Evolutionary conservation across 176 grass and related monocot genomes (phyloP).

Genomic region (Rhipidocladum racemiflorum): DNA sequence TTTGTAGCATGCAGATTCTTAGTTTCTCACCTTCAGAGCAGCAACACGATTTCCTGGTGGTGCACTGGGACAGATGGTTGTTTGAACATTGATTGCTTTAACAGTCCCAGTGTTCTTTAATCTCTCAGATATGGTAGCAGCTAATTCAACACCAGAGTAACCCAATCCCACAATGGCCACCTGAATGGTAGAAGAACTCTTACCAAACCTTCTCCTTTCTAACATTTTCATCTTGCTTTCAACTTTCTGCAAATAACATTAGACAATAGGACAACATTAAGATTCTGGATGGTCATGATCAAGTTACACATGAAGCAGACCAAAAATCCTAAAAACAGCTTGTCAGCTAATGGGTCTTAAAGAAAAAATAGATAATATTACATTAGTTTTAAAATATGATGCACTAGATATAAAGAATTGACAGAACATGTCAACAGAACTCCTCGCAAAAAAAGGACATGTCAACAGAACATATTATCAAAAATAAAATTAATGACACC

Average conservation of each 20-base stretch:
- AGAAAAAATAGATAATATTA: neutral
- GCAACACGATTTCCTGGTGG: constrained; percentile 81
- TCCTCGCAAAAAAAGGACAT: neutral
- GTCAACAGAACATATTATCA: neutral
- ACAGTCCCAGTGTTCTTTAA: constrained; percentile 76
- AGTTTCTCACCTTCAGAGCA: constrained; percentile 75
- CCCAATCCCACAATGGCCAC: constrained; percentile 91
- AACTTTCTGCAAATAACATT: constrained; percentile 68
- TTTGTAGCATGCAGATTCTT: neutral
- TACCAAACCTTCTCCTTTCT: constrained; percentile 79
- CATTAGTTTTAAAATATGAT: neutral
- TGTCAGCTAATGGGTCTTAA: neutral
- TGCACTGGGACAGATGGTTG: constrained; percentile 75
- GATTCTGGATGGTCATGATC: neutral
- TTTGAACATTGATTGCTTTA: constrained; percentile 90
- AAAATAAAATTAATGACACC: neutral
- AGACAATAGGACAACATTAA: neutral
- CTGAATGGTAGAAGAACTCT: constrained; percentile 46
- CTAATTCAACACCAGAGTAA: constrained; percentile 94
- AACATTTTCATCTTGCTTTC: constrained; percentile 67
- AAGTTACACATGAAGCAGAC: neutral
- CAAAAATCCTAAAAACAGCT: constrained; percentile 4
- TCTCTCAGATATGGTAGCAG: constrained; percentile 91
- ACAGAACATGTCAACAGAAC: neutral
- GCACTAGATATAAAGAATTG: constrained; percentile 7